Evolutionary conservation across 2,329 filamentous ascomycete species (phyloP).

Genomic region (Diaporthe humulicola): DNA sequence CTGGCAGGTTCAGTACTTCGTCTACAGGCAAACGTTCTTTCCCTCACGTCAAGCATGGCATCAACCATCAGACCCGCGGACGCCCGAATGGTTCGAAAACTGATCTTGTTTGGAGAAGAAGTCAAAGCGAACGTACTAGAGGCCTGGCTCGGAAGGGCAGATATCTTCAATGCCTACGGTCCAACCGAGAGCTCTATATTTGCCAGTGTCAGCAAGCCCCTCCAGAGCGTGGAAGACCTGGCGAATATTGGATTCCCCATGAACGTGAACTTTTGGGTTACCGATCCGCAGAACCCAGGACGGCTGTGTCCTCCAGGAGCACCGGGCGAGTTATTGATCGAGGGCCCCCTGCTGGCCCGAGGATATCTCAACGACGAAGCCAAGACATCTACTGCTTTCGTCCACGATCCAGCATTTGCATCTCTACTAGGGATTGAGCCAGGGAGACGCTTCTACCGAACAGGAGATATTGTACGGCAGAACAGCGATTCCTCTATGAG

Average conservation of each 20-base stretch:
- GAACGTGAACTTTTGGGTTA: not conserved
- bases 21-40: constrained; percentile 40
- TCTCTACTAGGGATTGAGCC: not conserved
- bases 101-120: constrained; percentile 15
- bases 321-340: not conserved
- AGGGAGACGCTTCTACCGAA: not conserved
- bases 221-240: not conserved
- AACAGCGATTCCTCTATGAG: not conserved
- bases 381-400: not conserved
- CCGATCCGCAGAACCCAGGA: not conserved
- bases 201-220: not conserved
- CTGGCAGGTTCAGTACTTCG: constrained; percentile 44
- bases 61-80: constrained; percentile 38
- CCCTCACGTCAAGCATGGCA: constrained; percentile 46
- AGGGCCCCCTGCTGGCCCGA: not conserved
- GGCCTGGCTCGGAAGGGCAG: constrained; percentile 35
- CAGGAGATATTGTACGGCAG: not conserved
- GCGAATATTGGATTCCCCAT: not conserved
- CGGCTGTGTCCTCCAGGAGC: not conserved
- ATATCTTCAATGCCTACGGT: constrained; percentile 42
- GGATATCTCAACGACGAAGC: not conserved
- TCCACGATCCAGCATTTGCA: not conserved
- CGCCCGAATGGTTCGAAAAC: constrained; percentile 33
- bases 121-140: not conserved
- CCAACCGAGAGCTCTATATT: constrained; percentile 37